phyloP scores from a whole-genome alignment of 805 yeast species.

The Candida xyloterini region DNA sequence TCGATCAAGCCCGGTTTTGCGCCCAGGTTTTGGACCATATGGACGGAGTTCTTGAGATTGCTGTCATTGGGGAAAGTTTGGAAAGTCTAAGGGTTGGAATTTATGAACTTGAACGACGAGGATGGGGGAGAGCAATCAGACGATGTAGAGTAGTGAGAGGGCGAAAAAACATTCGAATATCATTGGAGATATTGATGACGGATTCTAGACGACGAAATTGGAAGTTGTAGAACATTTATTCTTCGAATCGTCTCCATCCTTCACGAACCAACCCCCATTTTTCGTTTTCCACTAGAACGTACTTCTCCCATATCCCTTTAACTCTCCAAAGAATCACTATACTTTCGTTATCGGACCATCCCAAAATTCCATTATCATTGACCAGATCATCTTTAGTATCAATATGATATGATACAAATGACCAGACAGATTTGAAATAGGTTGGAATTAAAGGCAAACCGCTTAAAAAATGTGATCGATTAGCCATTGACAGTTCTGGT shows the following conservation, averaged over 20 bases:
- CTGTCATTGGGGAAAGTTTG: slow-evolving; percentile 2
- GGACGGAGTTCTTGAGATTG: not conserved
- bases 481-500: slow-evolving; percentile 27
- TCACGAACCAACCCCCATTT: slow-evolving; percentile 60
- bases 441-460: slow-evolving; percentile 54
- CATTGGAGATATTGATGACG: slow-evolving; percentile 1
- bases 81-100: slow-evolving; percentile 2
- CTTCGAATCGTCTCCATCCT: slow-evolving; percentile 65
- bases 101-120: slow-evolving; percentile 2
- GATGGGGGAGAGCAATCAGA: slow-evolving; percentile 1
- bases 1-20: not conserved
- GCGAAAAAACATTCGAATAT: not conserved
- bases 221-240: slow-evolving; percentile 11
- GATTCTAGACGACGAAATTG: not conserved
- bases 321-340: slow-evolving; percentile 73
- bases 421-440: slow-evolving; percentile 85
- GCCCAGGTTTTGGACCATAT: not conserved
- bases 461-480: slow-evolving; percentile 65
- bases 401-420: slow-evolving; percentile 71
- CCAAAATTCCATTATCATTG: slow-evolving; percentile 47
- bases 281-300: slow-evolving; percentile 57
- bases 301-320: slow-evolving; percentile 83
- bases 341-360: slow-evolving; percentile 77
- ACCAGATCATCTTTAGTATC: slow-evolving; percentile 31
- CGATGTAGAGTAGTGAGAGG: slow-evolving; percentile 3